Base-by-base conservation (phyloP, 345 rosid genomes). In the Camelina laxa region DNA sequence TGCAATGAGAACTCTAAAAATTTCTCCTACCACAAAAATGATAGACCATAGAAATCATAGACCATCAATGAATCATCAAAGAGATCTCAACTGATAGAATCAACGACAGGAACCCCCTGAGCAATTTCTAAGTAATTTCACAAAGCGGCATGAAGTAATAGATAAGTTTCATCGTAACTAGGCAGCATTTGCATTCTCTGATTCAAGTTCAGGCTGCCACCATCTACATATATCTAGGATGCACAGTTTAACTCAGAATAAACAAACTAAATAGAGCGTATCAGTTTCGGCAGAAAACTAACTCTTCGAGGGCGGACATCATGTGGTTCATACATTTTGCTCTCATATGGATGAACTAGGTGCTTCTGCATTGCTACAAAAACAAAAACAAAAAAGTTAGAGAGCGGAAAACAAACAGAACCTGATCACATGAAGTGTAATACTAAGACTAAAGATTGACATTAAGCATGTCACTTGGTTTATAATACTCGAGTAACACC, bases 251-350 rank as follows among this genome's bases (percentile, higher is more conserved):
- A 59, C 57, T 70, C 17, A 50, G 7, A 53, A 35, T 2, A 67
- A 73, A 59, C n/a, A 65, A 73, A 22, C 3, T 11, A 81, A 57
- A 12, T 16, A 74, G 65, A 79, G 72, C 57, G 74, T 22, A 79
- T 56, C 24, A 75, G 31, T 41, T 71, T 3, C 45, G 81, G 36
- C 58, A 53, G 78, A 73, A 80, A 81, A 85, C 92, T 67, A 82
- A 92, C 99, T 77, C 90, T 90, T 84, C 73, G 85, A 35, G 87
- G 69, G 53, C 82, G 80, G 74, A 75, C 80, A 67, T 86, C 85
- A 62, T 70, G 91, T 41, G 80, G 83, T 63, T 87, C 91, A 47
- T 82, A 88, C 64, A 79, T 65, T 79, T 91, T 89, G 78, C 82
- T 81, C 57, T 87, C 96, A 66, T 86, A 92, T 59, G 86, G 59